A percentile compares a stretch with the other conserved stretches of the same genome.
Conservation (phyloP, 441 rosid species). For the Pelargonium australe region DNA sequence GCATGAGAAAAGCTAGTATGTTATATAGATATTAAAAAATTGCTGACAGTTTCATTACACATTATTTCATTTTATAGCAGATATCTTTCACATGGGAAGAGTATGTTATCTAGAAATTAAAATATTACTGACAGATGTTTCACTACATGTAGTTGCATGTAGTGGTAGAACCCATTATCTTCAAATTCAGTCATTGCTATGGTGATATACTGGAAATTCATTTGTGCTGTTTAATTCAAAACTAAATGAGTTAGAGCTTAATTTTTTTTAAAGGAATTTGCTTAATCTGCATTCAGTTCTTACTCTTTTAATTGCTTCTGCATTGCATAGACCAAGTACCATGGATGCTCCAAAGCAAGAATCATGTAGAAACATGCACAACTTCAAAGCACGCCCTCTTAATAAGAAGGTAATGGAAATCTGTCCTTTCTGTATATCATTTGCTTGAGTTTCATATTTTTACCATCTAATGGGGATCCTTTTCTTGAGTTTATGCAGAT, state of each 20-base stretch:
- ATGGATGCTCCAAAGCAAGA: constrained; percentile 40
- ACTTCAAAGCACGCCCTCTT: constrained; percentile 67
- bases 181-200: background rate
- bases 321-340: constrained; percentile 39
- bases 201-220: background rate
- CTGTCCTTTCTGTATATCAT: constrained; percentile 8
- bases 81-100: background rate
- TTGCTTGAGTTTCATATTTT: constrained; percentile 15
- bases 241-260: background rate
- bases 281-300: constrained; percentile 1
- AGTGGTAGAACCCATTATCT: background rate
- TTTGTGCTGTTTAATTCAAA: background rate
- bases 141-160: background rate
- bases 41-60: background rate
- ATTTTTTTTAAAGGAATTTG: background rate
- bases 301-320: constrained; percentile 9
- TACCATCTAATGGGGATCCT: constrained; percentile 13
- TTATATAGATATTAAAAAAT: background rate
- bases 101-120: background rate
- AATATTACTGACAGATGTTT: background rate
- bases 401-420: constrained; percentile 58
- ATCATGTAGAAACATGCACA: constrained; percentile 26
- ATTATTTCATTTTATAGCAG: no score
- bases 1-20: background rate
- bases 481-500: constrained; percentile 39